Percentiles rank a stretch among this genome's conserved stretches.
Conservation (phyloP, 1,284 basidiomycete genomes). For the Paramarasmius palmivorus region DNA sequence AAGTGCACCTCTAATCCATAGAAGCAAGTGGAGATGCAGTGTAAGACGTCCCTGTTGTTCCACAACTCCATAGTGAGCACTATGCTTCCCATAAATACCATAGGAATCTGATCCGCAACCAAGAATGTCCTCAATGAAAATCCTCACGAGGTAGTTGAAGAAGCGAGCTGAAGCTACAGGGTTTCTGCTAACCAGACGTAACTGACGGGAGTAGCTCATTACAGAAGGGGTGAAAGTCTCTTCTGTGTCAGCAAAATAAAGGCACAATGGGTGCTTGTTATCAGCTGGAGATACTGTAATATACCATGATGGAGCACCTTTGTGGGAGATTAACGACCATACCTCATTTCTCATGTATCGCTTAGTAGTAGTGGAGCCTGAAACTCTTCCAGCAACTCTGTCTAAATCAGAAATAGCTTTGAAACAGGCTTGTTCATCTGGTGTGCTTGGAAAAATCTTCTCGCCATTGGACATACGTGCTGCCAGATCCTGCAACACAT, state of each 20-base stretch:
- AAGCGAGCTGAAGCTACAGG: too few relatives aligned
- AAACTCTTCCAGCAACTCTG: too few relatives aligned
- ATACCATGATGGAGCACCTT: constrained; percentile 28
- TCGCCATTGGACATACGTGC: constrained; percentile 24
- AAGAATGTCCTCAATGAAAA: constrained; percentile 26
- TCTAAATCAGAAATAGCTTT: constrained; percentile 34
- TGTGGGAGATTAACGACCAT: constrained; percentile 31
- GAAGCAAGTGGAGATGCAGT: too few relatives aligned
- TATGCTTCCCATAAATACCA: too few relatives aligned
- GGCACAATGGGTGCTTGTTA: constrained; percentile 25
- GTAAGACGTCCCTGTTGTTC: too few relatives aligned
- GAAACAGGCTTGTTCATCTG: constrained; percentile 36
- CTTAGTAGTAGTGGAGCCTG: constrained; percentile 29
- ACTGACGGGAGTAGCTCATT: background rate
- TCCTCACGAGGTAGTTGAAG: constrained; percentile 23
- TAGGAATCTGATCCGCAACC: too few relatives aligned
- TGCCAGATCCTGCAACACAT: too few relatives aligned
- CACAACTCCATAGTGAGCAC: too few relatives aligned
- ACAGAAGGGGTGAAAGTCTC: constrained; percentile 5
- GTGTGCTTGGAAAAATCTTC: constrained; percentile 24
- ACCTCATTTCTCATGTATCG: constrained; percentile 38
- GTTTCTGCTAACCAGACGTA: constrained; percentile 17
- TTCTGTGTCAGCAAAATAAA: constrained; percentile 25
- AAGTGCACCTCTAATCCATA: too few relatives aligned
- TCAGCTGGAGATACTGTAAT: too few relatives aligned